Evolutionary conservation across 495 filamentous ascomycete genomes (phyloP).

Genomic region (Lophium mytilinum): DNA sequence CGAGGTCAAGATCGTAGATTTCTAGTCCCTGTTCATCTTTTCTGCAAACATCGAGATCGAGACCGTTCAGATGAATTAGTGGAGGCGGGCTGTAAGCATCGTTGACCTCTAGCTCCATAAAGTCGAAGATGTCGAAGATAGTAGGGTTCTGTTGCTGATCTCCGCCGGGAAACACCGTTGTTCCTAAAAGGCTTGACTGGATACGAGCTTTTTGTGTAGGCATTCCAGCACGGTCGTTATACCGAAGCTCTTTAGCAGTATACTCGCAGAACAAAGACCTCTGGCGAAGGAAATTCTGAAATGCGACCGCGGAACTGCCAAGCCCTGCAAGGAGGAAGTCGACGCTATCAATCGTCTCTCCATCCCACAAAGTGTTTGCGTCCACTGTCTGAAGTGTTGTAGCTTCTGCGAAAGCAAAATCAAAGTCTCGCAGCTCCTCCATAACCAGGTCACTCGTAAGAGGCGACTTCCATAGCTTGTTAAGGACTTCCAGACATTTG

Average conservation of each 20-base stretch:
- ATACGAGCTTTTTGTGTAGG: constrained; percentile 71
- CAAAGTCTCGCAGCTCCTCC: constrained; percentile 64
- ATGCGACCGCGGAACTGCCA: constrained; percentile 51
- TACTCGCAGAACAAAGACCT: constrained; percentile 74
- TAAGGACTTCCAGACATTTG: constrained; percentile 67
- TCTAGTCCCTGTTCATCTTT: constrained; percentile 42
- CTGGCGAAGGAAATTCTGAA: constrained; percentile 64
- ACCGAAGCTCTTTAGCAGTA: constrained; percentile 71
- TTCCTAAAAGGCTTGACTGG: constrained; percentile 70
- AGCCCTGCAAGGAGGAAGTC: constrained; percentile 57
- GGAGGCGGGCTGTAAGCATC: constrained; percentile 42
- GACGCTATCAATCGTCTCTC: constrained; percentile 37
- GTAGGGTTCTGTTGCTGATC: constrained; percentile 56
- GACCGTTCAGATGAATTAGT: constrained; percentile 47
- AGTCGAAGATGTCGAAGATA: constrained; percentile 91
- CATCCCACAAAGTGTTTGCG: constrained; percentile 61
- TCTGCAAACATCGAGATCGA: constrained; percentile 55
- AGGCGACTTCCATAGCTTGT: constrained; percentile 73
- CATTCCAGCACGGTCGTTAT: constrained; percentile 58
- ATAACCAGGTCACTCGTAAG: constrained; percentile 68
- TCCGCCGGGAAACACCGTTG: constrained; percentile 53
- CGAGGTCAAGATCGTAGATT: constrained; percentile 52
- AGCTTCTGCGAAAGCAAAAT: constrained; percentile 65
- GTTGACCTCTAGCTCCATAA: constrained; percentile 61
- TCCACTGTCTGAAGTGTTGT: constrained; percentile 55